phyloP scores from a whole-genome alignment of 176 grass and related monocot genomes.

The Carex scoparia region DNA sequence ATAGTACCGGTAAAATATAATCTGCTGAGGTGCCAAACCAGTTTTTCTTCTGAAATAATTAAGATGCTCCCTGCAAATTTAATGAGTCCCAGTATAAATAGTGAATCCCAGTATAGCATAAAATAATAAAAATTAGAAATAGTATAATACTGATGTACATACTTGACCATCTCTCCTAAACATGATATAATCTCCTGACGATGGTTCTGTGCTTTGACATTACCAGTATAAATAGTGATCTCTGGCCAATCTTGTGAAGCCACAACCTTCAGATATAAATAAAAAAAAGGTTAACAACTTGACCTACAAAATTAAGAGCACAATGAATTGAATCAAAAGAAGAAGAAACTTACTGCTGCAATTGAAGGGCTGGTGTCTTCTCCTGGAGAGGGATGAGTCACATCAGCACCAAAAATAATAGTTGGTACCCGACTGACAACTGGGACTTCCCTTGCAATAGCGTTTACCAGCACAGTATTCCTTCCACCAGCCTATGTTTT shows the following conservation, averaged over 20 bases:
- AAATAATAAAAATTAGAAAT: slow-evolving; percentile 17
- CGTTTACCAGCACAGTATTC: slow-evolving; percentile 50
- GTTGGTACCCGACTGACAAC: slow-evolving; percentile 38
- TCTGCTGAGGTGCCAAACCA: background rate
- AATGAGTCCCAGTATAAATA: background rate
- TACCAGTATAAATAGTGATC: slow-evolving; percentile 61
- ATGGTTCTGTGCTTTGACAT: slow-evolving; percentile 59
- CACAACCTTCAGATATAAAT: slow-evolving; percentile 37
- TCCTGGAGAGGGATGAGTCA: slow-evolving; percentile 51
- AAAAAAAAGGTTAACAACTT: background rate
- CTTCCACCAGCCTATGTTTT: slow-evolving; percentile 43
- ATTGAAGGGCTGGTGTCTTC: slow-evolving; percentile 55
- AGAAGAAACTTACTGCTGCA: slow-evolving; percentile 26
- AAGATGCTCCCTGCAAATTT: background rate
- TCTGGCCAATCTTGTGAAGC: slow-evolving; percentile 77
- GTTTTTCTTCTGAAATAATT: background rate
- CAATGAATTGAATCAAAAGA: background rate
- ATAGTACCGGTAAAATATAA: background rate
- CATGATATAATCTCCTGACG: slow-evolving; percentile 63
- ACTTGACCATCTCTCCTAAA: slow-evolving; percentile 65
- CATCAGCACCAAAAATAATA: slow-evolving; percentile 57
- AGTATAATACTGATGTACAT: background rate
- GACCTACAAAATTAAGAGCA: background rate
- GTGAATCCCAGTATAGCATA: slow-evolving; percentile 12
- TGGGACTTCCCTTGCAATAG: slow-evolving; percentile 33